Conservation (phyloP, 495 filamentous ascomycete genomes). For the Lichenothelia convexa region DNA sequence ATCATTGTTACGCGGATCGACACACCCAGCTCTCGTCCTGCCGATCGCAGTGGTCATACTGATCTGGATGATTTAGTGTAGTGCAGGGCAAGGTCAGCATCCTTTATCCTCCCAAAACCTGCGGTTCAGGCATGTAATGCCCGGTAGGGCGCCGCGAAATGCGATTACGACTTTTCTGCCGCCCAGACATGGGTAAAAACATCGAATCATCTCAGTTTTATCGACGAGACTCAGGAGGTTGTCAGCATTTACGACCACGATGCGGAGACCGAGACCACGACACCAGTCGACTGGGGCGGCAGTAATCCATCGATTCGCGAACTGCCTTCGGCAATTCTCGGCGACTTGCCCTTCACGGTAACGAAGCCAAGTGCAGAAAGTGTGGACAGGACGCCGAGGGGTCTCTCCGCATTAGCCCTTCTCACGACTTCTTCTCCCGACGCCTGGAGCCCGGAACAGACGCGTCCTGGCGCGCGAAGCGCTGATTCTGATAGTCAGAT, state of each 20-base stretch:
- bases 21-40: too few species aligned
- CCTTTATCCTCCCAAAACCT: too few species aligned
- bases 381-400: too few species aligned
- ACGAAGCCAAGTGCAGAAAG: too few species aligned
- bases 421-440: too few species aligned
- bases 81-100: too few species aligned
- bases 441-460: not conserved
- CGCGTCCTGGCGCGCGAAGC: not conserved
- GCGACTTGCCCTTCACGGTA: not conserved
- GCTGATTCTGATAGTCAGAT: not conserved
- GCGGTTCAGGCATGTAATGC: too few species aligned
- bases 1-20: too few species aligned
- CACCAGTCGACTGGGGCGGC: slow-evolving; percentile 3
- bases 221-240: slow-evolving; percentile 11
- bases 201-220: slow-evolving; percentile 6
- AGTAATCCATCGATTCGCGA: slow-evolving; percentile 1
- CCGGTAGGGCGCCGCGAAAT: slow-evolving; percentile 5
- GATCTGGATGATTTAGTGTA: too few species aligned
- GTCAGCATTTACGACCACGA: slow-evolving; percentile 10
- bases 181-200: slow-evolving; percentile 9
- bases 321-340: not conserved
- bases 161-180: slow-evolving; percentile 9
- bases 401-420: too few species aligned
- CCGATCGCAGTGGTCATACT: too few species aligned
- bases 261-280: slow-evolving; percentile 1